These are phyloP conservation scores for Macrolepiota fuliginosa DNA, from an alignment of 768 basidiomycete genomes.

Conservation along the genomic window DNA sequence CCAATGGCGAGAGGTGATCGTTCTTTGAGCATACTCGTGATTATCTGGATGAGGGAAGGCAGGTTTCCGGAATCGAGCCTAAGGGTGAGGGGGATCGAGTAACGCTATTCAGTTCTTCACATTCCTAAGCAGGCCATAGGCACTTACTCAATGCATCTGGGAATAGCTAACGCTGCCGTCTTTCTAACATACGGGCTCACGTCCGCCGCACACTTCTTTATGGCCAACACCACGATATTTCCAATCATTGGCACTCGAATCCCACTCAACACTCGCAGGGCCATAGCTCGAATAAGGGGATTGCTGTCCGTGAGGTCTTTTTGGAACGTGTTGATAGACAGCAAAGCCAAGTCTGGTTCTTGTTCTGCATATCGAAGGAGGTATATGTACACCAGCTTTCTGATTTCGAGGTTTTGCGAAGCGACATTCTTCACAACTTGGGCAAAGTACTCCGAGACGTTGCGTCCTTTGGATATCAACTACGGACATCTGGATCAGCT, in stretches of 20 bases:
- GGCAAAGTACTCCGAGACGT: constrained; percentile 92
- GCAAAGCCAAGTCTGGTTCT: constrained; percentile 91
- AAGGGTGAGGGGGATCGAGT: neutral
- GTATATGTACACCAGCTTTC: constrained; percentile 98
- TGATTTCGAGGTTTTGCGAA: constrained; percentile 86
- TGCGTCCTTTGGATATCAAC: constrained; percentile 91
- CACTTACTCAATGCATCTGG: constrained; percentile 71
- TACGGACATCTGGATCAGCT: constrained; percentile 24
- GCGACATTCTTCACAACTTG: constrained; percentile 98
- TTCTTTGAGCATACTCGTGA: constrained; percentile 65
- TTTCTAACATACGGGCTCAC: constrained; percentile 94
- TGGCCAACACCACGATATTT: constrained; percentile 78
- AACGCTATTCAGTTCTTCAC: neutral
- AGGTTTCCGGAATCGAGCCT: constrained; percentile 79
- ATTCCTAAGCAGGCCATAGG: neutral
- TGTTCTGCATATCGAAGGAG: constrained; percentile 90
- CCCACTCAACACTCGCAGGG: constrained; percentile 87
- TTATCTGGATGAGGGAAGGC: constrained; percentile 63
- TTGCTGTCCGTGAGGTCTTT: constrained; percentile 91
- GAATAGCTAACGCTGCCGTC: constrained; percentile 86
- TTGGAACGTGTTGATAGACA: constrained; percentile 98
- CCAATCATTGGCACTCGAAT: constrained; percentile 90
- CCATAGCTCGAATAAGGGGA: constrained; percentile 95
- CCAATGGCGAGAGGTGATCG: constrained; percentile 87
- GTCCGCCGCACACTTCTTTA: constrained; percentile 91